Percentiles rank a stretch among this genome's conserved stretches.
phyloP scores from a whole-genome alignment of 331 rosid species.

The Quercus lobata region DNA sequence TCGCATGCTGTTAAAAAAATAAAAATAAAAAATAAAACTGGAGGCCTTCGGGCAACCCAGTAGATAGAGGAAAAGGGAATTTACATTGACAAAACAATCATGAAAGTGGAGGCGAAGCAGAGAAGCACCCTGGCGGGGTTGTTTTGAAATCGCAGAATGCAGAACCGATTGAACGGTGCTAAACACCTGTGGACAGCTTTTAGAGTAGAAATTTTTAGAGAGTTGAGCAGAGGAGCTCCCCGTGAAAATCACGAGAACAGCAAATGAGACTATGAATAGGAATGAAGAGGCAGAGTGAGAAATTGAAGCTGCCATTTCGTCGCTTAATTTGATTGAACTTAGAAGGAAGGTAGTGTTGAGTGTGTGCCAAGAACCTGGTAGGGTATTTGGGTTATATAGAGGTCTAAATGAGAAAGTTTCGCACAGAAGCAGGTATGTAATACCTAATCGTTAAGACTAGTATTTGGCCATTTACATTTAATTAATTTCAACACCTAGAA shows the following conservation, averaged over 20 bases:
- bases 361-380: neutral
- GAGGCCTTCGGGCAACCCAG: neutral
- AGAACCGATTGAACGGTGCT: conserved; percentile 36
- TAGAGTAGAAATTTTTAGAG: conserved; percentile 34
- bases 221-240: conserved; percentile 42
- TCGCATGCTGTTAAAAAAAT: no score
- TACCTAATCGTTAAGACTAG: no score
- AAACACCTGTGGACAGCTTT: conserved; percentile 48
- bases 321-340: neutral
- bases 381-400: neutral
- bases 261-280: neutral
- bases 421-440: no score
- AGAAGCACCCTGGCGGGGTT: conserved; percentile 68
- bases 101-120: conserved; percentile 70
- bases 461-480: no score
- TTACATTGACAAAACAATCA: conserved; percentile 69
- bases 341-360: neutral
- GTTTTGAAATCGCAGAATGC: conserved; percentile 44
- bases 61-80: neutral
- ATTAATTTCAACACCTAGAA: no score
- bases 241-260: conserved; percentile 21
- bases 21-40: neutral
- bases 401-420: no score
- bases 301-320: conserved; percentile 26
- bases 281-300: conserved; percentile 17